Percentiles rank a stretch among this genome's conserved stretches.
Evolutionary conservation across 2,329 filamentous ascomycete species (phyloP).

Genomic region (Coniochaeta pulveracea): DNA sequence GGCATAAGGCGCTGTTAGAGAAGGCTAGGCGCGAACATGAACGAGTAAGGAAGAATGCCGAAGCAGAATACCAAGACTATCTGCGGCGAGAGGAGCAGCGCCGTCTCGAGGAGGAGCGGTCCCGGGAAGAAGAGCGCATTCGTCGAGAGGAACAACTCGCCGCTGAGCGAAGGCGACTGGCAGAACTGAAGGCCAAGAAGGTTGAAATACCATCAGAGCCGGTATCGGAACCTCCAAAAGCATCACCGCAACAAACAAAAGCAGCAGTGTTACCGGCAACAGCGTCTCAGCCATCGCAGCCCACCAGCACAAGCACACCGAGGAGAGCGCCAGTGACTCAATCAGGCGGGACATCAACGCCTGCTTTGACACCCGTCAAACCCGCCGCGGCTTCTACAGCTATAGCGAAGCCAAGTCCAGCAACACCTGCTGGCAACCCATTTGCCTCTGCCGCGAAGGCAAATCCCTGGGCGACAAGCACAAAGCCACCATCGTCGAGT

Average conservation of each 20-base stretch:
- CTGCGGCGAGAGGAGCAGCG: conserved; percentile 11
- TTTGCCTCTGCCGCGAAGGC: too few relatives aligned
- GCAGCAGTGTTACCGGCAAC: neutral
- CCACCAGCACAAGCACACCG: too few relatives aligned
- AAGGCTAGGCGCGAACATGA: conserved; percentile 17
- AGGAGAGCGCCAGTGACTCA: too few relatives aligned
- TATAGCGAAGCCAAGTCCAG: too few relatives aligned
- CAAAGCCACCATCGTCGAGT: too few relatives aligned
- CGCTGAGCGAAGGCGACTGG: conserved; percentile 14
- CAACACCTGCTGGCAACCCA: too few relatives aligned
- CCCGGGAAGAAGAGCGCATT: conserved; percentile 19
- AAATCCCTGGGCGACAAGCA: too few relatives aligned
- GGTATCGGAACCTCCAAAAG: conserved; percentile 4
- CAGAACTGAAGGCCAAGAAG: conserved; percentile 19
- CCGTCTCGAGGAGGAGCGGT: conserved; percentile 14
- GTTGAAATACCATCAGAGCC: conserved; percentile 15
- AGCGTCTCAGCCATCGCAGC: neutral
- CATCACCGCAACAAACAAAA: neutral
- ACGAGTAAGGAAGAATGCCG: conserved; percentile 17
- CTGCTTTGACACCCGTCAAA: too few relatives aligned
- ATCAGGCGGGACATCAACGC: too few relatives aligned
- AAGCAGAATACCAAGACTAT: conserved; percentile 14
- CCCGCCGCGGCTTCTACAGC: too few relatives aligned
- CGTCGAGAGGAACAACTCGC: conserved; percentile 14
- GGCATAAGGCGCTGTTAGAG: conserved; percentile 17